Percentiles rank a stretch among this genome's conserved stretches.
phyloP scores from a whole-genome alignment of 768 basidiomycete genomes.

The Lactifluus volemus region DNA sequence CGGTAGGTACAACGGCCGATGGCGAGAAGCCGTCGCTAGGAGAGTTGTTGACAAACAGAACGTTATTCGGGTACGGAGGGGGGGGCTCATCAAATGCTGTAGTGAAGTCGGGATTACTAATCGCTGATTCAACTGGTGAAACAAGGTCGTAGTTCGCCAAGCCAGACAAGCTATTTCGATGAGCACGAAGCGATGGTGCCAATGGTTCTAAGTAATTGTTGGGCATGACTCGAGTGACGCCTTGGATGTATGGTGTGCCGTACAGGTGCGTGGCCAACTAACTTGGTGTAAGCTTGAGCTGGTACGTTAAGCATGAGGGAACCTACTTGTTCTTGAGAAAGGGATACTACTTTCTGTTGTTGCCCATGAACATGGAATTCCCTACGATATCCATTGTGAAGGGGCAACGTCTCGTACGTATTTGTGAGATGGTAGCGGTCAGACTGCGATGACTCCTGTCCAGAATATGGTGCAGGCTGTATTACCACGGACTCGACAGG shows the following conservation, averaged over 20 bases:
- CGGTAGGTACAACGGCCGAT: not conserved
- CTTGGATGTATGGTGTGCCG: not conserved
- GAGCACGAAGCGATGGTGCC: not conserved
- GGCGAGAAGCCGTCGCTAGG: not conserved
- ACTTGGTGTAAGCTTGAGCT: not conserved
- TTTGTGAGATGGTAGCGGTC: not conserved
- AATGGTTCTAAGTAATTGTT: not conserved
- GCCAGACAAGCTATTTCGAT: not conserved
- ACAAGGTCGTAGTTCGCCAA: not conserved
- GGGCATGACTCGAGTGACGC: not conserved
- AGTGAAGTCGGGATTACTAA: not conserved
- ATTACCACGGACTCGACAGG: slow-evolving; percentile 4
- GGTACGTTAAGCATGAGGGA: not conserved
- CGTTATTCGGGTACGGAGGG: slow-evolving; percentile 6
- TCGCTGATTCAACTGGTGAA: not conserved
- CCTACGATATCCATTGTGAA: not conserved
- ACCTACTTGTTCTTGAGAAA: not conserved
- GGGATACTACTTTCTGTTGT: not conserved
- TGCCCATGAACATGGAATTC: not conserved
- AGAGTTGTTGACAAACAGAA: not conserved
- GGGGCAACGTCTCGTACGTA: not conserved
- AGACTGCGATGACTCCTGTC: not conserved
- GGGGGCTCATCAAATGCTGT: slow-evolving; percentile 9
- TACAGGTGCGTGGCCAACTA: not conserved
- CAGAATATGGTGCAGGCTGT: not conserved